Percentiles rank a stretch among this genome's conserved stretches.
Evolutionary conservation across 2,329 filamentous ascomycete species (phyloP).

Genomic region (Tolypocladium amazonense): DNA sequence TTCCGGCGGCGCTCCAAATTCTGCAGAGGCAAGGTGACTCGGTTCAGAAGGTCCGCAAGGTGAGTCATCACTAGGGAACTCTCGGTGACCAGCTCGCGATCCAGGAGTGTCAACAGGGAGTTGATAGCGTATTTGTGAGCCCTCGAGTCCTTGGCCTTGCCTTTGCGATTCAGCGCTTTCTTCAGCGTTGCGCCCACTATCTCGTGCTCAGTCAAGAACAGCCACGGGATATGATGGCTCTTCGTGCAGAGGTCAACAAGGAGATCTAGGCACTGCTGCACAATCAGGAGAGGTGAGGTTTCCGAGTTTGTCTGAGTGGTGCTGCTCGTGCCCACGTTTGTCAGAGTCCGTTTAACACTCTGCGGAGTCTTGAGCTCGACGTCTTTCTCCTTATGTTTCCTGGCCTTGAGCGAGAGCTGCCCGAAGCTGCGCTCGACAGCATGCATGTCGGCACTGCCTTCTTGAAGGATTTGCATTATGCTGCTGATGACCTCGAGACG

Average conservation of each 20-base stretch:
- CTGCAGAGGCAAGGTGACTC: slow-evolving; percentile 78
- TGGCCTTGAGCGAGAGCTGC: slow-evolving; percentile 82
- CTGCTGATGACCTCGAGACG: slow-evolving; percentile 89
- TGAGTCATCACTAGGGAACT: slow-evolving; percentile 96
- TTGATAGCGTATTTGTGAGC: slow-evolving; percentile 86
- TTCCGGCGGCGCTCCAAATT: slow-evolving; percentile 75
- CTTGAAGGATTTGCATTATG: slow-evolving; percentile 84
- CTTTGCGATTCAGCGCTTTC: slow-evolving; percentile 66
- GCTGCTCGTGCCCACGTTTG: slow-evolving; percentile 38
- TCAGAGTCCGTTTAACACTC: slow-evolving; percentile 63
- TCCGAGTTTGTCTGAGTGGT: slow-evolving; percentile 59
- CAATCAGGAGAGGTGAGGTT: slow-evolving; percentile 86
- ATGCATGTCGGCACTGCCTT: slow-evolving; percentile 85
- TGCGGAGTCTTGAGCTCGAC: slow-evolving; percentile 65
- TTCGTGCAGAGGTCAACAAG: slow-evolving; percentile 74
- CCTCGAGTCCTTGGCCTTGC: slow-evolving; percentile 77
- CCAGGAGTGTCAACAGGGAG: slow-evolving; percentile 74
- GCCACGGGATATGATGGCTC: slow-evolving; percentile 77
- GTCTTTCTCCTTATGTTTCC: slow-evolving; percentile 59
- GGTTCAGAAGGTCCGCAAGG: slow-evolving; percentile 75
- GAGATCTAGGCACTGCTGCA: slow-evolving; percentile 86
- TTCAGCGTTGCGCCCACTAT: slow-evolving; percentile 63
- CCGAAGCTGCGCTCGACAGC: slow-evolving; percentile 94
- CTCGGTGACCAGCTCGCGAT: slow-evolving; percentile 92
- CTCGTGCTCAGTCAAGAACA: slow-evolving; percentile 94